Percentiles rank a stretch among this genome's conserved stretches.
Evolutionary conservation across 345 rosid genomes (phyloP).

Genomic region (Alliaria petiolata): DNA sequence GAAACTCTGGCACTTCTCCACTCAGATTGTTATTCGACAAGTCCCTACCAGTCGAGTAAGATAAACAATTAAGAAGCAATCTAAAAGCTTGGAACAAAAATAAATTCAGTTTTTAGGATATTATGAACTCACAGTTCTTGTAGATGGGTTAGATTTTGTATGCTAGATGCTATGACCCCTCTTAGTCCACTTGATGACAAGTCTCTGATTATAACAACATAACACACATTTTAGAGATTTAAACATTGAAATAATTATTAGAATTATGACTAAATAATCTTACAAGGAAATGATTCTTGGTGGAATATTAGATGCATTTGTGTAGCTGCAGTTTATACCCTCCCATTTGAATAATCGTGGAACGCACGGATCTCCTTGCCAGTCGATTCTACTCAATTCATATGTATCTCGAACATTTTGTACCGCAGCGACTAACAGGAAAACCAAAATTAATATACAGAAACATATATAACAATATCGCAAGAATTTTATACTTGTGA

Average conservation of each 20-base stretch:
- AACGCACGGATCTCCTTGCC: slow-evolving; percentile 53
- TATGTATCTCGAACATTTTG: slow-evolving; percentile 33
- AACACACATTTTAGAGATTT: background rate
- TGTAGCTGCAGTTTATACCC: slow-evolving; percentile 39
- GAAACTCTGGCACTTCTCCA: slow-evolving; percentile 40
- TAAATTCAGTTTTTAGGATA: background rate
- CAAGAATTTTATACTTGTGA: background rate
- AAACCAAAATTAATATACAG: background rate
- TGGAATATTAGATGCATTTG: background rate
- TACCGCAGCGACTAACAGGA: slow-evolving; percentile 31
- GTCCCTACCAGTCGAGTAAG: slow-evolving; percentile 26
- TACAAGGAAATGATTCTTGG: slow-evolving; percentile 46
- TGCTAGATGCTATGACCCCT: slow-evolving; percentile 27
- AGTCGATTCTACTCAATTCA: slow-evolving; percentile 24
- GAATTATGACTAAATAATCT: slow-evolving; percentile 3
- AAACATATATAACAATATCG: background rate
- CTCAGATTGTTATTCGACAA: slow-evolving; percentile 37
- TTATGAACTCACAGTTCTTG: slow-evolving; percentile 33
- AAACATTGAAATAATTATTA: too few species aligned
- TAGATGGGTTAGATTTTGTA: slow-evolving; percentile 30
- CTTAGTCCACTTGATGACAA: slow-evolving; percentile 40
- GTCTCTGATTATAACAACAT: slow-evolving; percentile 18
- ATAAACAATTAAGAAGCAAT: background rate
- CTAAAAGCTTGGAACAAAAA: background rate
- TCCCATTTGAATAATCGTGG: slow-evolving; percentile 23